Evolutionary conservation across 768 basidiomycete genomes (phyloP), one percentile per base, ranked within the genome.

Genomic region (Zangia roseola): DNA sequence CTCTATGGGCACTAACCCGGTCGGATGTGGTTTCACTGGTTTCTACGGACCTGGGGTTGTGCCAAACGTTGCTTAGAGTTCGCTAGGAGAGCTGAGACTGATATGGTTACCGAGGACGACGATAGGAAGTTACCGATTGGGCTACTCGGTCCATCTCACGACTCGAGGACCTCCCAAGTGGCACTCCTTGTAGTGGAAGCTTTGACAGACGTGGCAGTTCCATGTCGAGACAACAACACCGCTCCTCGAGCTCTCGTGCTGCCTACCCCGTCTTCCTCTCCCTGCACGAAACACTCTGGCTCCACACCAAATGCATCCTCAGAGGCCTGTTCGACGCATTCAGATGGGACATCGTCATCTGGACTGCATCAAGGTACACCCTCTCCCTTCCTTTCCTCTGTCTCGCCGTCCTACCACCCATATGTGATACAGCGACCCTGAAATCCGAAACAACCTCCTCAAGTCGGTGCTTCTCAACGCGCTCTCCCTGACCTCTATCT

Each of bases 401-500:
- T 28, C 40, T 47, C 35, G 48, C 43, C 43, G 33, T 24, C 36
- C 53, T 59, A 52, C 46, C 28, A 50, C 28, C 23, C 52, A 31
- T n/a, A 17, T 10, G 36, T 45, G 49, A 51, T 45, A 39, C 61
- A 91, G 88, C 56, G 90, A 93, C 67, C 64, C 80, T 6, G 88
- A 91, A 67, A 81, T 92, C 47, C 84, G 87, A 14, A 72, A 77
- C 47, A 85, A 89, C 63, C 65, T 90, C 31, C 76, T 81, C 69
- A 92, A 91, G 70, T 89, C 86, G 2, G 63, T 87, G 16, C 69
- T 88, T 8, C 76, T 92, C 42, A 92, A 93, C 61, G 67, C 73
- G 9, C 70, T 91, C 17, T 88, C 87, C 2, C 66, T 93, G 51
- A 64, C 77, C 13, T 89, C 86, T 12, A 82, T 91, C 49, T 90